A percentile compares a stretch with the other conserved stretches of the same genome.
Evolutionary conservation across 768 basidiomycete species (phyloP).

Genomic region (Trametes villosa): DNA sequence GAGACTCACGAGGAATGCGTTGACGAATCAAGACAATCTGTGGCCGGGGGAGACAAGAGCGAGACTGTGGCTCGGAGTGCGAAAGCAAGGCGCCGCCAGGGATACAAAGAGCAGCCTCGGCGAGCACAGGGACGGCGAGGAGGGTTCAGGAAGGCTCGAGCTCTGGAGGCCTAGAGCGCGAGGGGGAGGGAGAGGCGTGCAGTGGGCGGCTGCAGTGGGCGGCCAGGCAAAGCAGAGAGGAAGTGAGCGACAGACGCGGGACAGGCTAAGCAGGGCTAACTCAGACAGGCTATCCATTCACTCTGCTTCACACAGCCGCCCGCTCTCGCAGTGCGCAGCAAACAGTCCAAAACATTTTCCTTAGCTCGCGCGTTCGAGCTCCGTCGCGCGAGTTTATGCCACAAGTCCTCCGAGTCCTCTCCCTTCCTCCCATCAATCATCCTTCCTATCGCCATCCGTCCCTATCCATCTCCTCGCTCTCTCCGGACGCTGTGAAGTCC

Average conservation of each 20-base stretch:
- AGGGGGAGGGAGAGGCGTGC: not conserved
- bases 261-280: not conserved
- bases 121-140: not conserved
- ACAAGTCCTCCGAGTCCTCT: not conserved
- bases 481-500: no score
- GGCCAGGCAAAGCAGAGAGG: not conserved
- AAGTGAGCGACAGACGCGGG: not conserved
- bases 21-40: conserved; percentile 1
- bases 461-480: not conserved
- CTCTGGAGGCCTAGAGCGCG: not conserved
- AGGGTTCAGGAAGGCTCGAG: not conserved
- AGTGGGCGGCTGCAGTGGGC: not conserved
- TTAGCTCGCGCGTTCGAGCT: not conserved
- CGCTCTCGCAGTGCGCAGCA: not conserved
- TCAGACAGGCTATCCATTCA: not conserved
- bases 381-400: not conserved
- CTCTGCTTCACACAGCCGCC: not conserved
- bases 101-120: conserved; percentile 13
- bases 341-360: not conserved
- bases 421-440: conserved; percentile 2
- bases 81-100: not conserved
- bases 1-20: not conserved
- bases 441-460: conserved; percentile 11
- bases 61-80: conserved; percentile 1
- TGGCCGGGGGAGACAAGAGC: not conserved